These are phyloP conservation scores for Datisca glomerata DNA, from an alignment of 306 rosid genomes.

Conservation along the genomic window DNA sequence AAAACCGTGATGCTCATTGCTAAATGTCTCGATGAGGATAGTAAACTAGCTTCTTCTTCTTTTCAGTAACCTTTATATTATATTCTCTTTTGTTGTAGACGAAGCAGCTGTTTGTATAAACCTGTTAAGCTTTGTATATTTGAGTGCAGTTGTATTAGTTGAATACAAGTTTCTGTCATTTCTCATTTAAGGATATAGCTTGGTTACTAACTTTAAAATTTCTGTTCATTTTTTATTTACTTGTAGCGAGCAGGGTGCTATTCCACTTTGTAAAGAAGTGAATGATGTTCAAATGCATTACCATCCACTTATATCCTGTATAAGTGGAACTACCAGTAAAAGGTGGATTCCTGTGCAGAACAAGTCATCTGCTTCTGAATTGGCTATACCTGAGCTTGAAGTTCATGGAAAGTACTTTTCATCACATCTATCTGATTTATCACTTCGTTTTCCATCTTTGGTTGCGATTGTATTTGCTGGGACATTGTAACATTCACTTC, in stretches of 20 bases:
- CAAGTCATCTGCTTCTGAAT: conserved; percentile 50
- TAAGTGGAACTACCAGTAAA: conserved; percentile 68
- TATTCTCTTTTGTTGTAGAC: no score
- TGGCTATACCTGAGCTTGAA: conserved; percentile 61
- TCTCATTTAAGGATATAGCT: neutral
- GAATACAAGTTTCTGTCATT: neutral
- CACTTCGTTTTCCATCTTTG: conserved; percentile 1
- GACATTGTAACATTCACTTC: conserved; percentile 6
- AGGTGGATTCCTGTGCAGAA: conserved; percentile 86
- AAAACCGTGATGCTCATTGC: conserved; percentile 62
- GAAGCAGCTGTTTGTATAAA: no score
- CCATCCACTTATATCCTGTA: conserved; percentile 67
- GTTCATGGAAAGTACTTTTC: conserved; percentile 73
- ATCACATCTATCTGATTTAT: neutral
- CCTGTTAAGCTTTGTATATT: no score
- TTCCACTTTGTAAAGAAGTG: conserved; percentile 63
- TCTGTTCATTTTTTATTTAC: conserved; percentile 3
- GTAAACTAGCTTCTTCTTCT: neutral
- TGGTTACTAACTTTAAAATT: neutral
- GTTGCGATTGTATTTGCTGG: conserved; percentile 10
- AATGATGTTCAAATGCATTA: conserved; percentile 54
- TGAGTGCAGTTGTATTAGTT: no score
- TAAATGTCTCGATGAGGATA: conserved; percentile 67
- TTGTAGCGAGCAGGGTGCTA: conserved; percentile 45
- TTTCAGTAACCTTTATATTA: conserved; percentile 1